A percentile compares a stretch with the other conserved stretches of the same genome.
Evolutionary conservation across 1,139 yeast genomes (phyloP).

Genomic region (Lizanozyma gosingica): DNA sequence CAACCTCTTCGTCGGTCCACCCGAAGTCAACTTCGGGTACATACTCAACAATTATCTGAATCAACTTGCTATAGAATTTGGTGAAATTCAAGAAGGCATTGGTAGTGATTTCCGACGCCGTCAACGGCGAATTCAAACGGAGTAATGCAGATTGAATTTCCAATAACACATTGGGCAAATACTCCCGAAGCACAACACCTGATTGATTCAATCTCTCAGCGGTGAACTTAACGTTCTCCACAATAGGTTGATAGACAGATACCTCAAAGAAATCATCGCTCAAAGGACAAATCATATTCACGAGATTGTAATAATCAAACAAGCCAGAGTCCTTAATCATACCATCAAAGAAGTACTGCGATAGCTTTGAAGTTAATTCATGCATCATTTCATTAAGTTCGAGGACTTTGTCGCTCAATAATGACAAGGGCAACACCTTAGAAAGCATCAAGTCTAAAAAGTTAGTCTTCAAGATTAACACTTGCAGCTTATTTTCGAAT

Average conservation of each 20-base stretch:
- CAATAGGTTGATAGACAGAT: constrained; percentile 52
- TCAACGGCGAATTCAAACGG: constrained; percentile 53
- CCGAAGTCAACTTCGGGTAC: constrained; percentile 17
- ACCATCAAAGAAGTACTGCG: constrained; percentile 31
- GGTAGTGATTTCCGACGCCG: constrained; percentile 46
- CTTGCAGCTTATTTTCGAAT: constrained; percentile 16
- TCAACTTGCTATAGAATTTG: constrained; percentile 44
- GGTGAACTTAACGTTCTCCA: constrained; percentile 53
- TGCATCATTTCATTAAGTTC: constrained; percentile 29
- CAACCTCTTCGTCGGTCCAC: constrained; percentile 53
- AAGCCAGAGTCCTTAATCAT: constrained; percentile 44
- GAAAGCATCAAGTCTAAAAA: constrained; percentile 52
- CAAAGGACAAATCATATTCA: constrained; percentile 64
- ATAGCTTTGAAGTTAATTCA: constrained; percentile 24
- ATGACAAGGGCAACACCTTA: constrained; percentile 39
- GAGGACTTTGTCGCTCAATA: constrained; percentile 30
- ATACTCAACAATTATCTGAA: constrained; percentile 29
- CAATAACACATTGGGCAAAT: constrained; percentile 53
- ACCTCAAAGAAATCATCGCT: constrained; percentile 47
- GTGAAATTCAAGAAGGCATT: constrained; percentile 41
- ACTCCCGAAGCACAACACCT: constrained; percentile 36
- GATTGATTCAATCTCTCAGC: constrained; percentile 30
- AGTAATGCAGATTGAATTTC: constrained; percentile 45
- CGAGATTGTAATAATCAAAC: constrained; percentile 47
- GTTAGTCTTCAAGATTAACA: constrained; percentile 41